A percentile compares a stretch with the other conserved stretches of the same genome.
These are phyloP conservation scores for Hibiscus tridactylites DNA, from an alignment of 345 rosid species.

Conservation along the genomic window DNA sequence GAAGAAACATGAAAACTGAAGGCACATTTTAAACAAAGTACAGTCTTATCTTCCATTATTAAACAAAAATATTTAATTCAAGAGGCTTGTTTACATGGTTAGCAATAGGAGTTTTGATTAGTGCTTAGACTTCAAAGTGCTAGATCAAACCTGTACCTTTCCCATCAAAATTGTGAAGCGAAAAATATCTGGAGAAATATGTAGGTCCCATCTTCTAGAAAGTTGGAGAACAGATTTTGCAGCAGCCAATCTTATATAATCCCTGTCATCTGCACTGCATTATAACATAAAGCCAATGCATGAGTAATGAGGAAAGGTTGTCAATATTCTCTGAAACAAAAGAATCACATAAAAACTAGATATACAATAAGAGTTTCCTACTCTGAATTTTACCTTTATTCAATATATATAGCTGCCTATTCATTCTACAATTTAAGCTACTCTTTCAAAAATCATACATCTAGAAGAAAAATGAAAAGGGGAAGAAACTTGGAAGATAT, in stretches of 20 bases:
- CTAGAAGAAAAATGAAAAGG: not conserved
- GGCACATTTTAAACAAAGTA: not conserved
- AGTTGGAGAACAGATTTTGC: constrained; percentile 81
- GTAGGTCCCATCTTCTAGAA: constrained; percentile 88
- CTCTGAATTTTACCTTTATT: not conserved
- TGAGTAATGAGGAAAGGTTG: not conserved
- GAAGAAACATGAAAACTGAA: constrained; percentile 4
- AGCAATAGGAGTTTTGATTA: not conserved
- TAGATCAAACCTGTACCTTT: constrained; percentile 39
- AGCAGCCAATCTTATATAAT: constrained; percentile 61
- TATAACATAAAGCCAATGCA: constrained; percentile 13
- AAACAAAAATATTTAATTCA: not conserved
- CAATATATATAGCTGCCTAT: not conserved
- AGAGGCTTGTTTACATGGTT: not conserved
- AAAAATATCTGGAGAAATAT: constrained; percentile 64
- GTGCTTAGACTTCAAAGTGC: not conserved
- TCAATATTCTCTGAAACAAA: not conserved
- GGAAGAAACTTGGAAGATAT: no score
- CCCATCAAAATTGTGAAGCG: constrained; percentile 48
- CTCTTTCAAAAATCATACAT: not conserved
- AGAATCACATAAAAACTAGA: not conserved
- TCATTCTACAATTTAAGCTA: not conserved
- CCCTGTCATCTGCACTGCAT: constrained; percentile 45
- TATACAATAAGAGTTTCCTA: not conserved
- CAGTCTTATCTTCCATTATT: not conserved